Evolutionary conservation across 805 yeast genomes (phyloP).

Genomic region (Saccharomycopsis lassenensis): DNA sequence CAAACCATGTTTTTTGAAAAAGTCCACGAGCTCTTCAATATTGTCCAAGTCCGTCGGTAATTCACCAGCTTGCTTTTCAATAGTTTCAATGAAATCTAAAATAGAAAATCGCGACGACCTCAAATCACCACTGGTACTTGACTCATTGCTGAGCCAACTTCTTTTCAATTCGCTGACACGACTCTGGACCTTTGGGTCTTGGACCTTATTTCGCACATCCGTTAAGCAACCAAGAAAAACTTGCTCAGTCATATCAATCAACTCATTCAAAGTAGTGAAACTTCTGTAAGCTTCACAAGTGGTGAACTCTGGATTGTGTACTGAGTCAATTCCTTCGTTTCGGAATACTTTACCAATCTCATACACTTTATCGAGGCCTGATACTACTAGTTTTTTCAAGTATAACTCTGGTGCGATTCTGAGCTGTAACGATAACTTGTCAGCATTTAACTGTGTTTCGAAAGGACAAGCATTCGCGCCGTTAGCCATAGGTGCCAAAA

Average conservation of each 20-base stretch:
- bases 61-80: slow-evolving; percentile 43
- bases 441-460: slow-evolving; percentile 31
- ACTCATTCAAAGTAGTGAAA: slow-evolving; percentile 91
- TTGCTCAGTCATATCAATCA: slow-evolving; percentile 49
- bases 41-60: slow-evolving; percentile 38
- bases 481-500: slow-evolving; percentile 56
- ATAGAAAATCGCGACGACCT: slow-evolving; percentile 23
- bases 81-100: slow-evolving; percentile 56
- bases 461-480: slow-evolving; percentile 96
- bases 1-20: slow-evolving; percentile 30
- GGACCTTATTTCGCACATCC: not conserved
- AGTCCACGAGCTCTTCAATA: slow-evolving; percentile 28
- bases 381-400: slow-evolving; percentile 92
- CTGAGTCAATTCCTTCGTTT: slow-evolving; percentile 97
- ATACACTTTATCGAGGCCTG: slow-evolving; percentile 96
- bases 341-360: slow-evolving; percentile 99
- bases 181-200: not conserved
- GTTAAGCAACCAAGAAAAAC: slow-evolving; percentile 4
- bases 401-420: slow-evolving; percentile 94
- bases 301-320: slow-evolving; percentile 98
- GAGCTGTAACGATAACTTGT: slow-evolving; percentile 28
- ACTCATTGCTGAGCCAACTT: not conserved
- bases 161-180: not conserved
- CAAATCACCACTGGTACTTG: not conserved
- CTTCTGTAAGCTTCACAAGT: slow-evolving; percentile 99